phyloP scores from a whole-genome alignment of 2,329 filamentous ascomycete species.

The Acrodontium crateriforme region DNA sequence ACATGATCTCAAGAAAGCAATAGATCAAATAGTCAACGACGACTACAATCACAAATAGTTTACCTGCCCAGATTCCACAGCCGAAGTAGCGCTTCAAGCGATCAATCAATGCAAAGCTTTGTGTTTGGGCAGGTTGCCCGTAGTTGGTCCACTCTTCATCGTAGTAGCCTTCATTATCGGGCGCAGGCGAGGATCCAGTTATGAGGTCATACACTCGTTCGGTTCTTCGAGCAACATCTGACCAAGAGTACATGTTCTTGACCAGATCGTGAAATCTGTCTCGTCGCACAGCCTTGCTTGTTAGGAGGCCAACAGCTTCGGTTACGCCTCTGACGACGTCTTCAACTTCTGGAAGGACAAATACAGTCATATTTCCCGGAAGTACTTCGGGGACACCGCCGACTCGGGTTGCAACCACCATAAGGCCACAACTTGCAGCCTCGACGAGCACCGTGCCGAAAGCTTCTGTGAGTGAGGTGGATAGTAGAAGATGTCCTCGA shows the following conservation, averaged over 20 bases:
- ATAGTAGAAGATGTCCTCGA: conserved; percentile 87
- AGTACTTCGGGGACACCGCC: conserved; percentile 95
- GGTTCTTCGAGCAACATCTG: conserved; percentile 82
- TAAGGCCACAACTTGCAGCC: conserved; percentile 86
- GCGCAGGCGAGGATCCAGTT: conserved; percentile 56
- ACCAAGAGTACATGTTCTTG: conserved; percentile 98
- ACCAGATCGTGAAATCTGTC: conserved; percentile 95
- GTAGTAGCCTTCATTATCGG: conserved; percentile 67
- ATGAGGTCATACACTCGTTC: conserved; percentile 94
- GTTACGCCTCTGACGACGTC: conserved; percentile 83
- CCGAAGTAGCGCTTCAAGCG: conserved; percentile 92
- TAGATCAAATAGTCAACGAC: conserved; percentile 90
- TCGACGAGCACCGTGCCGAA: conserved; percentile 98
- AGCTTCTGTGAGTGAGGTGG: conserved; percentile 87
- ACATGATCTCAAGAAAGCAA: conserved; percentile 74
- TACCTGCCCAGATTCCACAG: conserved; percentile 96
- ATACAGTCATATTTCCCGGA: conserved; percentile 92
- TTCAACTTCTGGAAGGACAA: conserved; percentile 92
- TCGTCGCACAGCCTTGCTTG: conserved; percentile 68
- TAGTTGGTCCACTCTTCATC: conserved; percentile 54
- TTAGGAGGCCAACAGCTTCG: conserved; percentile 72
- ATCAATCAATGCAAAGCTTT: conserved; percentile 87
- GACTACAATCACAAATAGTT: conserved; percentile 88
- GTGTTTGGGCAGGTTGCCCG: conserved; percentile 34
- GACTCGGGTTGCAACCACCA: conserved; percentile 92